Evolutionary conservation across 2,329 filamentous ascomycete species (phyloP).

Genomic region (Monascus ruber): DNA sequence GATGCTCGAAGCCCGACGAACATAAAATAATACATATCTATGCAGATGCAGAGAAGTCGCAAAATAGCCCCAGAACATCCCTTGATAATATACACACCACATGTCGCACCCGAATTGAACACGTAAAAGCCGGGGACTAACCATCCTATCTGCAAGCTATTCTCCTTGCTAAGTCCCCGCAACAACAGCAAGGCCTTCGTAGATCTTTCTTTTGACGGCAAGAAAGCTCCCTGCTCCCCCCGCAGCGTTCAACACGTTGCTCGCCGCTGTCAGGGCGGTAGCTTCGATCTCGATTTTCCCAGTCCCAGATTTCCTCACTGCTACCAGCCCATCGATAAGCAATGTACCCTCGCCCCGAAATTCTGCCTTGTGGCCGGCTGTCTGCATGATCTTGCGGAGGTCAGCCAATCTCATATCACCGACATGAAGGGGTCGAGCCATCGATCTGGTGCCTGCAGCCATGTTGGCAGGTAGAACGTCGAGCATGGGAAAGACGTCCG

Average conservation of each 20-base stretch:
- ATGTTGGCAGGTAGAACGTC: slow-evolving; percentile 50
- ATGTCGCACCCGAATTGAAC: too few species aligned
- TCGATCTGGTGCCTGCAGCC: slow-evolving; percentile 61
- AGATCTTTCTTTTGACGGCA: slow-evolving; percentile 81
- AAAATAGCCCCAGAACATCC: too few species aligned
- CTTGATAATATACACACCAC: too few species aligned
- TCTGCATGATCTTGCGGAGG: slow-evolving; percentile 70
- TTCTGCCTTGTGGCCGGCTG: slow-evolving; percentile 73
- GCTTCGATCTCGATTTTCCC: slow-evolving; percentile 82
- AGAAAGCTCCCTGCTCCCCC: slow-evolving; percentile 60
- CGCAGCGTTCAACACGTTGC: slow-evolving; percentile 30
- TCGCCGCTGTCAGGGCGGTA: slow-evolving; percentile 44
- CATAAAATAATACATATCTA: too few species aligned
- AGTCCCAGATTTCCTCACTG: slow-evolving; percentile 77
- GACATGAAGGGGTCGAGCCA: slow-evolving; percentile 82
- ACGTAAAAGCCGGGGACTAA: too few species aligned
- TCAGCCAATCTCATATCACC: slow-evolving; percentile 86
- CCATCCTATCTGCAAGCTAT: too few species aligned
- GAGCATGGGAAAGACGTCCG: slow-evolving; percentile 39
- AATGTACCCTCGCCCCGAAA: slow-evolving; percentile 88
- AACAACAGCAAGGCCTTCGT: slow-evolving; percentile 86
- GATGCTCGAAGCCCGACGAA: too few species aligned
- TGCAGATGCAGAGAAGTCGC: too few species aligned
- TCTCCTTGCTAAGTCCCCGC: slow-evolving; percentile 47
- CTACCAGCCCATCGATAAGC: slow-evolving; percentile 76